Conservation (phyloP, 352 stramenopile genomes). For the Phytophthora palmivora region DNA sequence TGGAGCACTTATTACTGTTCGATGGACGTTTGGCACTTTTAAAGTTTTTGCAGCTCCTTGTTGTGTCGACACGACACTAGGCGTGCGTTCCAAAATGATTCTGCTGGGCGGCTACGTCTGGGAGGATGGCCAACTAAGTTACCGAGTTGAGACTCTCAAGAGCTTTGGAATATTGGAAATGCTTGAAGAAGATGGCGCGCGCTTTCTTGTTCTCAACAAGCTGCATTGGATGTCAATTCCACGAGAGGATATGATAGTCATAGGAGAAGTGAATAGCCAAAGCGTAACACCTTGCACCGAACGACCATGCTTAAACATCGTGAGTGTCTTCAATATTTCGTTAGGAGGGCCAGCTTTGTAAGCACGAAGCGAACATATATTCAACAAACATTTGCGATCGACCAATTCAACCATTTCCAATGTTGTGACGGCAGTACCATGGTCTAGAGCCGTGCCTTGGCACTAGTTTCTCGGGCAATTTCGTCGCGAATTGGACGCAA, state of each 20-base stretch:
- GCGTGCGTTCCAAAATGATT: conserved; percentile 10
- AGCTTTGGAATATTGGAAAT: conserved; percentile 12
- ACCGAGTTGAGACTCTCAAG: conserved; percentile 7
- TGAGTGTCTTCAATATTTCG: conserved; percentile 3
- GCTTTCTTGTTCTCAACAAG: conserved; percentile 22
- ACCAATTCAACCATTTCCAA: background rate
- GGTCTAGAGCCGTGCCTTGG: conserved; percentile 43
- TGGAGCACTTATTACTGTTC: conserved; percentile 10
- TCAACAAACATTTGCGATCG: background rate
- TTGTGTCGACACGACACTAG: conserved; percentile 16
- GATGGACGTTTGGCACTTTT: conserved; percentile 13
- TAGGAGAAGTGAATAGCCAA: conserved; percentile 18
- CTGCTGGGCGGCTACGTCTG: conserved; percentile 11
- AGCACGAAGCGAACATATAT: background rate
- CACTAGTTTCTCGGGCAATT: conserved; percentile 26
- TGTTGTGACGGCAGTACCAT: background rate
- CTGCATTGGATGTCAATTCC: conserved; percentile 22
- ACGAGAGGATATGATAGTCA: conserved; percentile 13
- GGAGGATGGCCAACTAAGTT: conserved; percentile 3
- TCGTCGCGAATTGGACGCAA: conserved; percentile 68
- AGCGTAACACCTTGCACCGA: conserved; percentile 12
- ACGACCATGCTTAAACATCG: conserved; percentile 46
- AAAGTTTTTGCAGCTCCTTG: conserved; percentile 5
- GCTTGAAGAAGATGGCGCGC: conserved; percentile 21
- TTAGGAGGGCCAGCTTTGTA: conserved; percentile 9